Evolutionary conservation across 129 eudicot genomes (phyloP).

Genomic region (Sambucus nigra): DNA sequence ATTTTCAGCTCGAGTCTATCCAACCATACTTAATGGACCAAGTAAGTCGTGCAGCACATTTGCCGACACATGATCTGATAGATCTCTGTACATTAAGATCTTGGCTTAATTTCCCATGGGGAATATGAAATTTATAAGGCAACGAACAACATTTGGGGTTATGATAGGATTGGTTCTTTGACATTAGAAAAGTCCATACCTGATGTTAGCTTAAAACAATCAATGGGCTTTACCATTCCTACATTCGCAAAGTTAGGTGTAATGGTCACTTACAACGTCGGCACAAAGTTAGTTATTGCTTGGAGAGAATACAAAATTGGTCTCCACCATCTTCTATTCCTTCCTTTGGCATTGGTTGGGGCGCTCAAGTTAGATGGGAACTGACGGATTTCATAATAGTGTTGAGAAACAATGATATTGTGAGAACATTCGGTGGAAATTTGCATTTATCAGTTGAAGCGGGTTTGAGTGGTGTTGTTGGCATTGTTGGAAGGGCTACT

Average conservation of each 20-base stretch:
- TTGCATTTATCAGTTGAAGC: no score
- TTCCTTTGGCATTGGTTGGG: slow-evolving; percentile 20
- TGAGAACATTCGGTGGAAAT: no score
- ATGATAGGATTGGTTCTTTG: no score
- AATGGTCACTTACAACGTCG: slow-evolving; percentile 20
- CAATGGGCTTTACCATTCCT: slow-evolving; percentile 22
- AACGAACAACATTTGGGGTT: no score
- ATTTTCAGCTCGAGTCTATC: not conserved
- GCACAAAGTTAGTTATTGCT: no score
- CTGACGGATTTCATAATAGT: no score
- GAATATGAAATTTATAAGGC: slow-evolving; percentile 19
- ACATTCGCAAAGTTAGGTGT: slow-evolving; percentile 22
- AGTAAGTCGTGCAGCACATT: slow-evolving; percentile 19
- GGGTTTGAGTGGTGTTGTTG: no score
- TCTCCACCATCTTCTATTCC: slow-evolving; percentile 20
- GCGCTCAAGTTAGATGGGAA: slow-evolving; percentile 18
- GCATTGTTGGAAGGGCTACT: no score
- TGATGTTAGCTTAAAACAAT: slow-evolving; percentile 19
- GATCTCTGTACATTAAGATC: slow-evolving; percentile 22
- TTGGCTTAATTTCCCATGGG: slow-evolving; percentile 22
- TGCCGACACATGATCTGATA: slow-evolving; percentile 19
- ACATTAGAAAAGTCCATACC: slow-evolving; percentile 20
- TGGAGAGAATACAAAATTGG: slow-evolving; percentile 18
- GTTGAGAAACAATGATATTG: no score
- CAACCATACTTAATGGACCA: no score